These are phyloP conservation scores for Gelatoporia subvermispora DNA, from an alignment of 768 basidiomycete species.

Conservation along the genomic window DNA sequence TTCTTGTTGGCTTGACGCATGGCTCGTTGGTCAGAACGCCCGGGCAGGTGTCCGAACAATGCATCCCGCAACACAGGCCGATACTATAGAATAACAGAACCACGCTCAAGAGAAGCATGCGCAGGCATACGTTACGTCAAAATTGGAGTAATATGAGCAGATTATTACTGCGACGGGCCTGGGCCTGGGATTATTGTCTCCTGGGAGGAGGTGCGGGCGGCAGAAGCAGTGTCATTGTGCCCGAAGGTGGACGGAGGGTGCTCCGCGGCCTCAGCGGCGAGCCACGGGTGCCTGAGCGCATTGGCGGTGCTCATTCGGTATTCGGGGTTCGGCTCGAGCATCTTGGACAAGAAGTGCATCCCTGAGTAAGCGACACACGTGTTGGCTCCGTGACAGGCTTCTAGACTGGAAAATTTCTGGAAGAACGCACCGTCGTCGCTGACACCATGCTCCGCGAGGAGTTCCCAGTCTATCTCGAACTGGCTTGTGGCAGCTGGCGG, in stretches of 20 bases:
- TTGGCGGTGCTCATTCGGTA: not conserved
- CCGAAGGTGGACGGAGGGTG: no score
- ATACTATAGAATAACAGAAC: no score
- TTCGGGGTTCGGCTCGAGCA: not conserved
- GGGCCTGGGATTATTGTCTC: slow-evolving; percentile 4
- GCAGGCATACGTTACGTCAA: no score
- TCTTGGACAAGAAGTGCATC: not conserved
- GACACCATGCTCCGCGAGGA: not conserved
- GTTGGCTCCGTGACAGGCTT: not conserved
- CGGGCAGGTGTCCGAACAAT: no score
- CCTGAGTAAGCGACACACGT: no score
- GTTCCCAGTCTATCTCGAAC: not conserved
- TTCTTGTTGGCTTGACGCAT: no score
- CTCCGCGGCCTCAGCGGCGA: not conserved
- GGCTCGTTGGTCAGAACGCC: no score
- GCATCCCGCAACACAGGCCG: no score
- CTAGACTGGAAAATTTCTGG: not conserved
- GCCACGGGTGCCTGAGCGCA: not conserved
- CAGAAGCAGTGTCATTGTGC: no score
- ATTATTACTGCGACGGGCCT: no score
- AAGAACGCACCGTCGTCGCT: not conserved
- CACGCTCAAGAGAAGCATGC: no score
- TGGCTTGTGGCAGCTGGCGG: not conserved
- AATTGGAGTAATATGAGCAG: no score
- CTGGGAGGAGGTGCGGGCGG: slow-evolving; percentile 20